phyloP scores from a whole-genome alignment of 768 basidiomycete genomes.

The Rhizopogon roseolus region DNA sequence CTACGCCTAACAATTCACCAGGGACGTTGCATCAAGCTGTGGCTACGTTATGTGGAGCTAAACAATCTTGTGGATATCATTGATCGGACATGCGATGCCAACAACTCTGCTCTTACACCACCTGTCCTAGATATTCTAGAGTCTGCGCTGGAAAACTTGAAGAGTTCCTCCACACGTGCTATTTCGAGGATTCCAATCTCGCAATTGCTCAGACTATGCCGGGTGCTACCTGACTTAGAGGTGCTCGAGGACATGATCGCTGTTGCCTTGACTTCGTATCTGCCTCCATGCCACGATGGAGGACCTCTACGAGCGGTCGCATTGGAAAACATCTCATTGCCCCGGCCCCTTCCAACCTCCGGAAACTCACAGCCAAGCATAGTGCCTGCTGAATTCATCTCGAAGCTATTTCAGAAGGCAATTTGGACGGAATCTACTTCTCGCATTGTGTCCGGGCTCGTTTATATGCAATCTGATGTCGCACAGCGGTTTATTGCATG shows the following conservation, averaged over 20 bases:
- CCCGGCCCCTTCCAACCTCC: not conserved
- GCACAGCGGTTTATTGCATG: conserved; percentile 20
- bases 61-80: conserved; percentile 40
- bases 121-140: conserved; percentile 35
- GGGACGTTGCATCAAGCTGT: conserved; percentile 28
- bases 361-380: conserved; percentile 1
- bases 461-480: conserved; percentile 29
- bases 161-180: conserved; percentile 2
- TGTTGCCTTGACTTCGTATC: conserved; percentile 29
- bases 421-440: conserved; percentile 41
- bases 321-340: conserved; percentile 5
- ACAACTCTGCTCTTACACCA: not conserved
- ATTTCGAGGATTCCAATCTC: conserved; percentile 22
- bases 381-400: conserved; percentile 21
- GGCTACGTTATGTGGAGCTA: conserved; percentile 52
- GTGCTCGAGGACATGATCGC: conserved; percentile 48
- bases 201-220: conserved; percentile 34
- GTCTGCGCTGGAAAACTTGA: conserved; percentile 25
- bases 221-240: conserved; percentile 27
- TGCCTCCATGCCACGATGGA: conserved; percentile 26
- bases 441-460: conserved; percentile 35
- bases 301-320: conserved; percentile 3
- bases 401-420: conserved; percentile 35
- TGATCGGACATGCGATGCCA: conserved; percentile 19
- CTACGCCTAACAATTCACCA: not conserved